These are phyloP conservation scores for Acephala macrosclerotiorum DNA, from an alignment of 2,329 filamentous ascomycete genomes.

Conservation along the genomic window DNA sequence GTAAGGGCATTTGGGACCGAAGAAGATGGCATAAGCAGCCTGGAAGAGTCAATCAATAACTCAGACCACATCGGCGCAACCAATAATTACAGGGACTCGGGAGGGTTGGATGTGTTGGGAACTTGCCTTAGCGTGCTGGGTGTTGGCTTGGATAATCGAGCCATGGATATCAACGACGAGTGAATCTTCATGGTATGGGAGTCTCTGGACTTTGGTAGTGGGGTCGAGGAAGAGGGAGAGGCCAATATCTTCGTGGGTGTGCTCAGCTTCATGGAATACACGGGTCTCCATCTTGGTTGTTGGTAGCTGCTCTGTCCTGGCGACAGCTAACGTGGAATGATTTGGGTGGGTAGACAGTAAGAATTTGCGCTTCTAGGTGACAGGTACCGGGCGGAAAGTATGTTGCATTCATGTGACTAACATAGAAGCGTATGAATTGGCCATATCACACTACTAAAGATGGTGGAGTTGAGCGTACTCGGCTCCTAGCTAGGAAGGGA, in stretches of 20 bases:
- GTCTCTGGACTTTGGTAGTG: not conserved
- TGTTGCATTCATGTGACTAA: no score
- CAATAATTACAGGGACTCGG: no score
- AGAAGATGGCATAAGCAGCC: not conserved
- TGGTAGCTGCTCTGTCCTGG: not conserved
- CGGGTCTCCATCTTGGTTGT: not conserved
- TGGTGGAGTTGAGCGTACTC: no score
- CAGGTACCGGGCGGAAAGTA: no score
- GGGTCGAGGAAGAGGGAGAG: not conserved
- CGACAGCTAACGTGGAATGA: no score
- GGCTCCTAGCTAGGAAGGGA: no score
- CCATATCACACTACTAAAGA: no score
- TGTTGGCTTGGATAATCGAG: not conserved
- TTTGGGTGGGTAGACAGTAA: no score
- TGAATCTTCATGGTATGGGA: not conserved
- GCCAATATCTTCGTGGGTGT: not conserved
- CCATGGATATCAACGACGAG: not conserved
- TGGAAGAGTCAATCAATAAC: not conserved
- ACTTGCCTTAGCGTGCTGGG: not conserved
- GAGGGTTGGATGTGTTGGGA: no score
- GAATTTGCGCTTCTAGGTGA: no score
- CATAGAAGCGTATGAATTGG: no score
- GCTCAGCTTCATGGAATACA: not conserved
- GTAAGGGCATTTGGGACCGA: not conserved
- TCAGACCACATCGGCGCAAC: no score